Conservation (phyloP, 2,329 filamentous ascomycete genomes). For the Penicillium sp. region DNA sequence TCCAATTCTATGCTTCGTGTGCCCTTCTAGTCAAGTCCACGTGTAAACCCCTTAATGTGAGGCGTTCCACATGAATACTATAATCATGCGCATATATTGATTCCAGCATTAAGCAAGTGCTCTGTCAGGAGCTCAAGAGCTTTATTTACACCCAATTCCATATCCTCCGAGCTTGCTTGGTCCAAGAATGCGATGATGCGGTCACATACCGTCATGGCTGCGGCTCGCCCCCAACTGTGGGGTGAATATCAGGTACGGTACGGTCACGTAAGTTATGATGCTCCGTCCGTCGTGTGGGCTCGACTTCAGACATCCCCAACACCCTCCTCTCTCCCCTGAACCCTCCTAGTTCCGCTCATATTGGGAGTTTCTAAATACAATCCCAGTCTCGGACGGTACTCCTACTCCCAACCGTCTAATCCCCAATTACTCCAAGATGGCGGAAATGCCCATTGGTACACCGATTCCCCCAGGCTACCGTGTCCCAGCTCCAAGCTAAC, state of each 20-base stretch:
- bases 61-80: neutral
- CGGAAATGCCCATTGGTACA: conserved; percentile 51
- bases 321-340: conserved; percentile 17
- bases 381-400: neutral
- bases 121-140: neutral
- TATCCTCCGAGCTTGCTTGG: neutral
- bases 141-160: neutral
- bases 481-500: conserved; percentile 27
- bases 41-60: neutral
- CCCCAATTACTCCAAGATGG: conserved; percentile 36
- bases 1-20: neutral
- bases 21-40: neutral
- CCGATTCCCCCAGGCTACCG: conserved; percentile 18
- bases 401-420: conserved; percentile 1
- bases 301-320: conserved; percentile 20
- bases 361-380: conserved; percentile 12
- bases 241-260: conserved; percentile 22
- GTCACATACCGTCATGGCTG: conserved; percentile 19
- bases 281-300: conserved; percentile 22
- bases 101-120: neutral
- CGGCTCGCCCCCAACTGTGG: conserved; percentile 14
- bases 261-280: conserved; percentile 29
- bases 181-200: conserved; percentile 2
- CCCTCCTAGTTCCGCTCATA: conserved; percentile 19
- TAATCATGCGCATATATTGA: neutral